Conservation (phyloP, 768 basidiomycete species). For the Tephrocybe sp. region DNA sequence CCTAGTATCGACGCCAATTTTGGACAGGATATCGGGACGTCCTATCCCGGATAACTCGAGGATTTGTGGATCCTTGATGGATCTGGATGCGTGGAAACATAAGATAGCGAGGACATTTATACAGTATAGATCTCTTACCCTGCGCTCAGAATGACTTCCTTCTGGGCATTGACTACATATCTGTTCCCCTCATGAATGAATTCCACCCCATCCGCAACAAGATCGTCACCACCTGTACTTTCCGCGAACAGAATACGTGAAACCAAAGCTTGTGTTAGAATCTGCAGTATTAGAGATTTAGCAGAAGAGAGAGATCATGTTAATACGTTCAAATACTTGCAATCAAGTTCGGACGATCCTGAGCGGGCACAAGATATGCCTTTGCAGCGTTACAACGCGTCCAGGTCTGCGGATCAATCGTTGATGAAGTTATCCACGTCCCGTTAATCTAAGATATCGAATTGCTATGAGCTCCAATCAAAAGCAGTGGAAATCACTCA, state of each 20-base stretch:
- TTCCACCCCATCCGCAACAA: conserved; percentile 45
- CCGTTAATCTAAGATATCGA: conserved; percentile 19
- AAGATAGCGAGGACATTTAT: not conserved
- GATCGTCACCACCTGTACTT: conserved; percentile 1
- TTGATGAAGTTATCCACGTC: conserved; percentile 12
- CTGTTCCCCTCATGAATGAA: conserved; percentile 30
- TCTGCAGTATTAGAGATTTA: conserved; percentile 1
- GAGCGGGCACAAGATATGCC: conserved; percentile 18
- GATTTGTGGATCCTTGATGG: conserved; percentile 17
- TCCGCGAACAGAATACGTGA: conserved; percentile 27
- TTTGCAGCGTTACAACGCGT: conserved; percentile 27
- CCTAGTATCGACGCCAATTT: conserved; percentile 11
- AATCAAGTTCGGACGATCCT: conserved; percentile 9
- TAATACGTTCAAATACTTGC: conserved; percentile 11
- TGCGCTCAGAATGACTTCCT: conserved; percentile 50
- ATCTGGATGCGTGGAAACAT: conserved; percentile 1
- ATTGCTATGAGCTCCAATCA: not conserved
- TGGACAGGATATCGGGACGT: conserved; percentile 3
- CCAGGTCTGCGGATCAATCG: conserved; percentile 23
- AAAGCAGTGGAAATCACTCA: conserved; percentile 4
- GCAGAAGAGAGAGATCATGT: no score
- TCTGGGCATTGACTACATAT: conserved; percentile 35
- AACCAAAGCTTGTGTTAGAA: conserved; percentile 16
- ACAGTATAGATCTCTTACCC: conserved; percentile 24
- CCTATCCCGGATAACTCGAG: conserved; percentile 20